These are phyloP conservation scores for Fusarium sp. DNA, from an alignment of 2,329 filamentous ascomycete genomes.

Conservation along the genomic window DNA sequence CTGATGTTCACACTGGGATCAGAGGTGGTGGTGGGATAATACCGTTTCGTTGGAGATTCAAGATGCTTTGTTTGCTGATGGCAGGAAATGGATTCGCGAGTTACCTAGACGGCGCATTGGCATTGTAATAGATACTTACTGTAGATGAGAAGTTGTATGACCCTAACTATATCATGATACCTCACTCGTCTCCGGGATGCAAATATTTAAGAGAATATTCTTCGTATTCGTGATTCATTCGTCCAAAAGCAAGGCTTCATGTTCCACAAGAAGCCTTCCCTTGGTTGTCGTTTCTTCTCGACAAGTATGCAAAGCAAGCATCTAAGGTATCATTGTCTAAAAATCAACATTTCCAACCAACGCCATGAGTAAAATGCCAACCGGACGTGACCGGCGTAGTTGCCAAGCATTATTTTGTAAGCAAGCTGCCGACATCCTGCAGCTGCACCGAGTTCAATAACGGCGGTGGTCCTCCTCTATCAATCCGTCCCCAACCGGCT, in stretches of 20 bases:
- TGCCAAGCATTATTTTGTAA: slow-evolving; percentile 31
- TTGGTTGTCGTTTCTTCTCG: slow-evolving; percentile 24
- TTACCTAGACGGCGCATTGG: neutral
- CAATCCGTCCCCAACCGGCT: slow-evolving; percentile 48
- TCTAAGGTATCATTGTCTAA: slow-evolving; percentile 48
- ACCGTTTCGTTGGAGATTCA: neutral
- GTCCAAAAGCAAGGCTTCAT: slow-evolving; percentile 28
- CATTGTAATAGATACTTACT: neutral
- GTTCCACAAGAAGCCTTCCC: slow-evolving; percentile 4
- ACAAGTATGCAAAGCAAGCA: slow-evolving; percentile 43
- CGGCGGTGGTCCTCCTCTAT: slow-evolving; percentile 45
- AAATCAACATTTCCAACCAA: slow-evolving; percentile 39
- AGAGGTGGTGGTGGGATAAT: neutral
- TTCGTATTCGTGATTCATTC: slow-evolving; percentile 37
- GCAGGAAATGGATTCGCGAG: neutral
- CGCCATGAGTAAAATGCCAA: slow-evolving; percentile 38
- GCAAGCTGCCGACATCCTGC: slow-evolving; percentile 51
- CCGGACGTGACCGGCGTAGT: slow-evolving; percentile 6
- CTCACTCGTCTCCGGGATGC: neutral
- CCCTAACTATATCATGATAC: neutral
- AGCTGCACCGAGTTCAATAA: slow-evolving; percentile 45
- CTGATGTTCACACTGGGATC: neutral
- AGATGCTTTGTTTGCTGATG: neutral
- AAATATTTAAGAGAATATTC: slow-evolving; percentile 14
- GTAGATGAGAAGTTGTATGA: neutral